Conservation (phyloP, 1,284 basidiomycete genomes). For the Melampsora americana region DNA sequence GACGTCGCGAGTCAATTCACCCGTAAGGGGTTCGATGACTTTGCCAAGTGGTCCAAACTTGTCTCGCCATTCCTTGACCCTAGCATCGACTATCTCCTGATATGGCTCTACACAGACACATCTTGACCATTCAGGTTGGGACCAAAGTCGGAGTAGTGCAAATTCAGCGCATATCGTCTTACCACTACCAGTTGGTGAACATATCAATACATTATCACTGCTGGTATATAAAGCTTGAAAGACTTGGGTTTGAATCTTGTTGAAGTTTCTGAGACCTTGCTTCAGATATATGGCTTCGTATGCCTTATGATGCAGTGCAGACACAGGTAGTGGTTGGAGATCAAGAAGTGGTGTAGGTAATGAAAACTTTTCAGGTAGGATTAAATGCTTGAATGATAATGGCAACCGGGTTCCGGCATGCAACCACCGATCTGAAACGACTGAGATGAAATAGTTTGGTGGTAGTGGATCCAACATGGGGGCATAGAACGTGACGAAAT, state of each 20-base stretch:
- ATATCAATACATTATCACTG: constrained; percentile 93
- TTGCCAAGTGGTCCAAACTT: constrained; percentile 83
- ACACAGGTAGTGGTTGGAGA: constrained; percentile 81
- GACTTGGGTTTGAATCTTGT: constrained; percentile 98
- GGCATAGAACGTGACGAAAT: constrained; percentile 88
- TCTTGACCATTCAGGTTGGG: constrained; percentile 72
- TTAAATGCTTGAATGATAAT: constrained; percentile 95
- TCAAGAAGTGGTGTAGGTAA: constrained; percentile 87
- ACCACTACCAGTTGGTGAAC: constrained; percentile 91
- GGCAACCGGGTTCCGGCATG: constrained; percentile 91
- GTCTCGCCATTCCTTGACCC: constrained; percentile 79
- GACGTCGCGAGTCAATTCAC: constrained; percentile 90
- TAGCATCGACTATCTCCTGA: constrained; percentile 90
- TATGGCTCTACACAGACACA: constrained; percentile 95
- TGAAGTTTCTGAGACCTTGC: constrained; percentile 61
- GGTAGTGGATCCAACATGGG: constrained; percentile 96
- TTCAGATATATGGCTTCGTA: constrained; percentile 80
- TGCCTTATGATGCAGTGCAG: constrained; percentile 85
- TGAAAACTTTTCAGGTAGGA: constrained; percentile 95
- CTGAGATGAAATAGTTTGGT: constrained; percentile 94
- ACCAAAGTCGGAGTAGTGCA: constrained; percentile 86
- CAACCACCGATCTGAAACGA: constrained; percentile 92
- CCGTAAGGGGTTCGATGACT: constrained; percentile 85
- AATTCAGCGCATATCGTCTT: constrained; percentile 98
- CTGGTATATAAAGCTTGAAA: constrained; percentile 96